Conservation (phyloP, 805 yeast genomes). For the Metschnikowia bowlesiae region DNA sequence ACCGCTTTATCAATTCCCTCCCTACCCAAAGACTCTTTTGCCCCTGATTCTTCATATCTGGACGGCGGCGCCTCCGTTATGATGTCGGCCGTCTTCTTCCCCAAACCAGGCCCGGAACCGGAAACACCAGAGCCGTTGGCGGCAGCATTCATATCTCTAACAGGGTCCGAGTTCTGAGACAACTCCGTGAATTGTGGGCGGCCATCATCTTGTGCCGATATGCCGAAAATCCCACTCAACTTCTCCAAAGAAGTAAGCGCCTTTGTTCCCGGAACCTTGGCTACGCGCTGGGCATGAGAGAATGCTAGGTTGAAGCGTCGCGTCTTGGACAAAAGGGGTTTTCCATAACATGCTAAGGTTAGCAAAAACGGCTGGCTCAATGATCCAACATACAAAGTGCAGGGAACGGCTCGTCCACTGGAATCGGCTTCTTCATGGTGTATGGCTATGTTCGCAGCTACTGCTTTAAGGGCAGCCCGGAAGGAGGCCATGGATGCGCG, state of each 20-base stretch:
- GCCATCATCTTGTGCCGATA: neutral
- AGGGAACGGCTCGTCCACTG: neutral
- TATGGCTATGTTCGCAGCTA: neutral
- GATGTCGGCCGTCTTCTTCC: too few species aligned
- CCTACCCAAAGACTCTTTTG: too few species aligned
- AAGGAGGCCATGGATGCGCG: neutral
- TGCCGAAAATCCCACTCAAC: neutral
- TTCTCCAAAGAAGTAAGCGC: neutral
- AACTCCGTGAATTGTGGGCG: too few species aligned
- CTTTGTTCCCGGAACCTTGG: neutral
- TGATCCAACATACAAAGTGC: constrained; percentile 1
- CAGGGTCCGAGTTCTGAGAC: too few species aligned
- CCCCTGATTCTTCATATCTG: too few species aligned
- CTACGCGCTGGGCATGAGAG: neutral
- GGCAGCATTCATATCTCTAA: too few species aligned
- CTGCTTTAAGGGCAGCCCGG: neutral
- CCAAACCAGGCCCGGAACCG: too few species aligned
- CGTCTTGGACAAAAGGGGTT: neutral
- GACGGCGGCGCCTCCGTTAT: too few species aligned
- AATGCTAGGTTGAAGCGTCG: neutral
- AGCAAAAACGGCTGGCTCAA: neutral
- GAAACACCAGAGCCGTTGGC: too few species aligned
- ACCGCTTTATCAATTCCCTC: neutral
- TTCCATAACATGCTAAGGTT: constrained; percentile 4
- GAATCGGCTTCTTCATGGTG: neutral